Base-by-base conservation (phyloP, 345 rosid species). In the Camelina sativa region DNA sequence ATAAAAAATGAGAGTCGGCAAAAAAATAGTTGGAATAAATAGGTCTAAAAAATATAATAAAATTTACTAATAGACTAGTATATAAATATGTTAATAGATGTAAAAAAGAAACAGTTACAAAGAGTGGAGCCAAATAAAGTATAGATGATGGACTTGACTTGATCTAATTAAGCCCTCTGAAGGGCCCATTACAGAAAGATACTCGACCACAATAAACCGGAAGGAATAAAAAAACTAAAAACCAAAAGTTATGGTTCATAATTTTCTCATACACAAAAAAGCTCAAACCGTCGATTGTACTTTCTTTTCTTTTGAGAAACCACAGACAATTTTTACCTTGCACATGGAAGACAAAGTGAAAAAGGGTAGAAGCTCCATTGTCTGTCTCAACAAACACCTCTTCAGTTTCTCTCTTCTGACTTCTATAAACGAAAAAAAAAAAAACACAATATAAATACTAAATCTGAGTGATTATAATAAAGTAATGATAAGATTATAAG, bases 311-410 rank as follows among this genome's bases (percentile, higher is more conserved):
- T 53, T 15, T 7, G 38, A 50, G 6, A 55, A 75, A 40, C n/a
- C 60, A 57, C 52, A 57, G 60, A 48, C 4, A 28, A 35, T 1
- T 71, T 71, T 34, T 34, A 76, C 69, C 79, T 76, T 61, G 56
- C 20, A 60, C 22, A 68, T 53, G 57, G 74, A 60, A 51, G 55
- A 59, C n/a, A 23, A 68, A 52, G 20, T 52, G 64, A 41, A 52
- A 43, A 52, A 34, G 30, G 30, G 19, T 8, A 22, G 57, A 68
- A 61, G 41, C 41, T 76, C 65, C 79, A 76, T 43, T 40, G 12
- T 30, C 37, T 52, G 40, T 11, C 13, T 37, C 16, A n/a, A n/a
- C 10, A 17, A 50, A n/a, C 20, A 20, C 15, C 20, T 65, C 57
- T 54, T 54, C 16, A 8, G 30, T 2, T 53, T 41, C 13, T 20